A percentile compares a stretch with the other conserved stretches of the same genome.
phyloP scores from a whole-genome alignment of 176 grass and related monocot genomes.

The Bothriochloa decipiens region DNA sequence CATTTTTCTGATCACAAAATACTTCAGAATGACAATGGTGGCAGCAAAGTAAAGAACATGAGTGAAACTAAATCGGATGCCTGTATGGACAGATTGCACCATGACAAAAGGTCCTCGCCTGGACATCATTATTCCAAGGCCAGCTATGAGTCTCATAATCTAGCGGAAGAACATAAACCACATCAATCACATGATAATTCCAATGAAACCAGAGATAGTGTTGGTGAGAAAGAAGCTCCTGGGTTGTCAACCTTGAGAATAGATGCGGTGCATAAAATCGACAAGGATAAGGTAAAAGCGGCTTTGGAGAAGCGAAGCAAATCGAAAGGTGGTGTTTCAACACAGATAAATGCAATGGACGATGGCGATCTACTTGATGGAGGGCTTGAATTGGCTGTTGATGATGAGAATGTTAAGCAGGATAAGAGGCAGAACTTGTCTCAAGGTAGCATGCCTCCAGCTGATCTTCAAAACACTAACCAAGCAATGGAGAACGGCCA shows the following conservation, averaged over 20 bases:
- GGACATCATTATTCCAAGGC: slow-evolving; percentile 39
- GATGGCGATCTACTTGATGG: slow-evolving; percentile 85
- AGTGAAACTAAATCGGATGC: slow-evolving; percentile 43
- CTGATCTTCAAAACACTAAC: slow-evolving; percentile 36
- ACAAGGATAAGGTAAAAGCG: slow-evolving; percentile 87
- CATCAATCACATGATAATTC: slow-evolving; percentile 28
- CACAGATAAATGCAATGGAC: slow-evolving; percentile 70
- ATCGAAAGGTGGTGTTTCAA: slow-evolving; percentile 55
- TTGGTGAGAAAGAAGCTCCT: slow-evolving; percentile 41
- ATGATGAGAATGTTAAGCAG: slow-evolving; percentile 68
- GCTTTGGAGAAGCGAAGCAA: slow-evolving; percentile 82
- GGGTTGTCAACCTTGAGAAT: slow-evolving; percentile 57
- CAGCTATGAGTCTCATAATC: slow-evolving; percentile 34
- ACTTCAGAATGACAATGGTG: slow-evolving; percentile 38
- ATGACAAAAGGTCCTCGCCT: slow-evolving; percentile 30
- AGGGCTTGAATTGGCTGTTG: slow-evolving; percentile 76
- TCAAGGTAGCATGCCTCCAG: slow-evolving; percentile 25
- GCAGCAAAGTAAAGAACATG: slow-evolving; percentile 36
- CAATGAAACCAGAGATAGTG: slow-evolving; percentile 43
- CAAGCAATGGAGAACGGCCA: slow-evolving; percentile 45
- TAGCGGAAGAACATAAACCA: slow-evolving; percentile 43
- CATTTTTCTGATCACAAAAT: slow-evolving; percentile 45
- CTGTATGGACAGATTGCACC: slow-evolving; percentile 29
- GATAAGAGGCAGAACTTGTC: slow-evolving; percentile 39
- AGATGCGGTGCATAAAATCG: slow-evolving; percentile 77